These are phyloP conservation scores for Umbelopsis vinacea DNA, from an alignment of 192 early-diverging fungal genomes.

Conservation along the genomic window DNA sequence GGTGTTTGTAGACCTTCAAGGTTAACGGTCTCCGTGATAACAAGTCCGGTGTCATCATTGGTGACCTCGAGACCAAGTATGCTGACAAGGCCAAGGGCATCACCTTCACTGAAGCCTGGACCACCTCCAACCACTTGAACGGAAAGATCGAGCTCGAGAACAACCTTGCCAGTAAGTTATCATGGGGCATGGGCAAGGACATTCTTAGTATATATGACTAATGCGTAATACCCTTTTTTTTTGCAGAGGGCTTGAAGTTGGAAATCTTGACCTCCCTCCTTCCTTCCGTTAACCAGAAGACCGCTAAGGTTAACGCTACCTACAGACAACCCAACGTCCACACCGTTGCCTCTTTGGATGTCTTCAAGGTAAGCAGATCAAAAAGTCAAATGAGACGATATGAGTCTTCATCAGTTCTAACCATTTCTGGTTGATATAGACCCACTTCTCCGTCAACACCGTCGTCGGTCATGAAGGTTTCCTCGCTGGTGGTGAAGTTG, in stretches of 20 bases:
- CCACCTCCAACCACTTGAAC: conserved; percentile 89
- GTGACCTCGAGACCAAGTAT: conserved; percentile 99
- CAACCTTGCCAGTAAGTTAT: conserved; percentile 74
- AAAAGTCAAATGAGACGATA: neutral
- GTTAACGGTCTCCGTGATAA: conserved; percentile 92
- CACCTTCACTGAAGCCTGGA: conserved; percentile 97
- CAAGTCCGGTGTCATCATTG: conserved; percentile 93
- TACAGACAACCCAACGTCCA: conserved; percentile 97
- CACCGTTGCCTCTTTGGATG: conserved; percentile 86
- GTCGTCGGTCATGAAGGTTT: conserved; percentile 91
- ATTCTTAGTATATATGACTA: neutral
- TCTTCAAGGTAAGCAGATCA: conserved; percentile 72
- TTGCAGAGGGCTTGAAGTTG: conserved; percentile 89
- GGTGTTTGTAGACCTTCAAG: conserved; percentile 81
- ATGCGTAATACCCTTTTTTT: neutral
- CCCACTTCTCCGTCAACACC: conserved; percentile 87
- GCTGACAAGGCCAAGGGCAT: conserved; percentile 91
- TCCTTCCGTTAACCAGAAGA: conserved; percentile 82
- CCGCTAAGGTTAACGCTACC: conserved; percentile 80
- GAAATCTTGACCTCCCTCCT: conserved; percentile 84
- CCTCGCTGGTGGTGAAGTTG: conserved; percentile 90
- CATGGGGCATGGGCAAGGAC: no score
- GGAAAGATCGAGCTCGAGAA: conserved; percentile 93
- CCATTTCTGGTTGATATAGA: conserved; percentile 34
- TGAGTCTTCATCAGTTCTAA: neutral